phyloP scores from a whole-genome alignment of 345 rosid species.

The Heritiera littoralis region DNA sequence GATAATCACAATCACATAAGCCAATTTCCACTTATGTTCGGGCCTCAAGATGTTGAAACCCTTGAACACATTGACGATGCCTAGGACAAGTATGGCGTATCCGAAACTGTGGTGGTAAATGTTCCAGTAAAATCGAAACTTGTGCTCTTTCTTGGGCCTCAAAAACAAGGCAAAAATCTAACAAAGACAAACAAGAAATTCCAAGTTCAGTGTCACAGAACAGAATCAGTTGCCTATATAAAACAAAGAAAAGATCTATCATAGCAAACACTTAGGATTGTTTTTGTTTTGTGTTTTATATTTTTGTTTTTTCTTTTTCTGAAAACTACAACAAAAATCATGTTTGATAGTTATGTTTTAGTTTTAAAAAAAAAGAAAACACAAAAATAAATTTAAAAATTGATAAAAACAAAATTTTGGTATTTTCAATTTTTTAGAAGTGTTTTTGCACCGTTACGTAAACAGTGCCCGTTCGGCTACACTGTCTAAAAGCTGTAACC shows the following conservation, averaged over 20 bases:
- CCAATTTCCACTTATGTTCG: conserved; percentile 49
- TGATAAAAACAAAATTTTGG: no score
- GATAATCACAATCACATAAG: conserved; percentile 46
- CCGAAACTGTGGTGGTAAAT: conserved; percentile 78
- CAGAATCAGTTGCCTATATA: background rate
- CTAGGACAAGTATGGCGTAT: conserved; percentile 54
- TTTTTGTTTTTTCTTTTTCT: no score
- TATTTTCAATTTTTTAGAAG: no score
- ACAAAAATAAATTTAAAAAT: no score
- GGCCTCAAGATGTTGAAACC: conserved; percentile 70
- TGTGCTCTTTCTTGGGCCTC: conserved; percentile 87
- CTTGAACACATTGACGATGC: conserved; percentile 70
- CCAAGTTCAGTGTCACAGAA: conserved; percentile 4
- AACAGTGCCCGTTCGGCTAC: no score
- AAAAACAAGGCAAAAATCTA: conserved; percentile 75
- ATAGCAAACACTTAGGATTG: background rate
- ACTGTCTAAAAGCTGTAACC: no score
- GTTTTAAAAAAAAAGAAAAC: no score
- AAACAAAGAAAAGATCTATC: background rate
- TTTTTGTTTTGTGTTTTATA: no score
- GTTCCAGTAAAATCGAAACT: conserved; percentile 71
- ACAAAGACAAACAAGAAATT: conserved; percentile 16
- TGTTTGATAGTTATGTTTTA: no score
- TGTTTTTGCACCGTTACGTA: no score
- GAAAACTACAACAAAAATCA: no score